phyloP scores from a whole-genome alignment of 2,329 filamentous ascomycete genomes.

The Exophiala oligosperma region DNA sequence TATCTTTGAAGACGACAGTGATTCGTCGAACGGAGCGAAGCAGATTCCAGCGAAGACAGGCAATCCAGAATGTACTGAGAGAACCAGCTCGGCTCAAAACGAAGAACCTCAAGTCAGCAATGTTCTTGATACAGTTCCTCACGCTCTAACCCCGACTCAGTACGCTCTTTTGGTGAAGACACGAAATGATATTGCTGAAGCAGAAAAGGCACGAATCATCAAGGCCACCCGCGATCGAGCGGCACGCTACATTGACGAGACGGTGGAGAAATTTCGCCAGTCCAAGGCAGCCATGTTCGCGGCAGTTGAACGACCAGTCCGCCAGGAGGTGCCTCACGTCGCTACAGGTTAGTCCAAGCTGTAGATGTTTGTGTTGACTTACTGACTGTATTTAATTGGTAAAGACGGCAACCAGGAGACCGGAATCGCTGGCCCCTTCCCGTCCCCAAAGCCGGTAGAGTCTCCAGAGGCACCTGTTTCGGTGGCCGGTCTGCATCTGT shows the following conservation, averaged over 20 bases:
- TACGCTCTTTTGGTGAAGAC: slow-evolving; percentile 4
- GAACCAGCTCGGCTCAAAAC: neutral
- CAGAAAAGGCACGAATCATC: neutral
- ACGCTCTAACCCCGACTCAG: slow-evolving; percentile 17
- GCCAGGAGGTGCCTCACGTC: neutral
- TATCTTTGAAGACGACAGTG: neutral
- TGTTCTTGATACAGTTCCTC: neutral
- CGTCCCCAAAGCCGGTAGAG: neutral
- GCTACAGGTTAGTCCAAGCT: neutral
- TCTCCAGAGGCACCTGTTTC: slow-evolving; percentile 1
- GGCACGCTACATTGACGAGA: slow-evolving; percentile 17
- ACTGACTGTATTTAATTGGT: neutral
- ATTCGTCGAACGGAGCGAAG: neutral
- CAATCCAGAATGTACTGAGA: neutral
- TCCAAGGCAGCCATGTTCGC: neutral
- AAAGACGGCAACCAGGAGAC: no score
- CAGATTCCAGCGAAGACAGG: neutral
- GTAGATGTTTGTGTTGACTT: neutral
- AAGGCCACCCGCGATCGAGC: slow-evolving; percentile 3
- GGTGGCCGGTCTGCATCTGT: neutral
- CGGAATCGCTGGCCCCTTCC: no score
- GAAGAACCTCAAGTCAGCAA: neutral
- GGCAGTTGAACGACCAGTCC: neutral
- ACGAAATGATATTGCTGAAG: neutral
- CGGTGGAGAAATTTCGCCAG: slow-evolving; percentile 16